phyloP scores from a whole-genome alignment of 176 grass and related monocot species.

The Coix lacrymajobi region DNA sequence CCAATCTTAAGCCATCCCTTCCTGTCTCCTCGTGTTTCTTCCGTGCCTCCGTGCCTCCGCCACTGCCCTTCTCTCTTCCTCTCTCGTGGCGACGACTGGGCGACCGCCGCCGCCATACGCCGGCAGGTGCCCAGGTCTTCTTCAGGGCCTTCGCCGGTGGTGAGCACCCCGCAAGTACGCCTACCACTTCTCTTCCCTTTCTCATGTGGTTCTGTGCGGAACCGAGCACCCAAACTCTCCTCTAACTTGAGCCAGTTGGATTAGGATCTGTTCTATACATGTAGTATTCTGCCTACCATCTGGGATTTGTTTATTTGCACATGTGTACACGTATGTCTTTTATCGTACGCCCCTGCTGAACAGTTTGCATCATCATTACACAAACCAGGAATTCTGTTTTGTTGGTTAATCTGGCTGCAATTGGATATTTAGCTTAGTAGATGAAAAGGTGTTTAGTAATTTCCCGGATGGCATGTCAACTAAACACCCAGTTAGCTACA shows the following conservation, averaged over 20 bases:
- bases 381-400: neutral
- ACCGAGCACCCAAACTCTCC: neutral
- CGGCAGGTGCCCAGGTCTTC: neutral
- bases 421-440: neutral
- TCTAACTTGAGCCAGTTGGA: neutral
- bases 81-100: neutral
- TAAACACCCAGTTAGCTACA: neutral
- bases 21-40: neutral
- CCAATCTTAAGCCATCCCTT: neutral
- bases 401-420: neutral
- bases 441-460: neutral
- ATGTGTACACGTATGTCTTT: neutral
- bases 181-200: neutral
- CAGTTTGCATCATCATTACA: neutral
- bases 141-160: neutral
- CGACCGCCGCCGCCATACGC: neutral
- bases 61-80: neutral
- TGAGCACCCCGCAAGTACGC: neutral
- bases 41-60: neutral
- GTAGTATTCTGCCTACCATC: neutral
- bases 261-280: neutral
- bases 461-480: neutral
- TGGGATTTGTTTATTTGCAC: neutral
- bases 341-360: neutral
- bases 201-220: neutral